These are phyloP conservation scores for Posidonia oceanica DNA, from an alignment of 116 monocot species.

Conservation along the genomic window DNA sequence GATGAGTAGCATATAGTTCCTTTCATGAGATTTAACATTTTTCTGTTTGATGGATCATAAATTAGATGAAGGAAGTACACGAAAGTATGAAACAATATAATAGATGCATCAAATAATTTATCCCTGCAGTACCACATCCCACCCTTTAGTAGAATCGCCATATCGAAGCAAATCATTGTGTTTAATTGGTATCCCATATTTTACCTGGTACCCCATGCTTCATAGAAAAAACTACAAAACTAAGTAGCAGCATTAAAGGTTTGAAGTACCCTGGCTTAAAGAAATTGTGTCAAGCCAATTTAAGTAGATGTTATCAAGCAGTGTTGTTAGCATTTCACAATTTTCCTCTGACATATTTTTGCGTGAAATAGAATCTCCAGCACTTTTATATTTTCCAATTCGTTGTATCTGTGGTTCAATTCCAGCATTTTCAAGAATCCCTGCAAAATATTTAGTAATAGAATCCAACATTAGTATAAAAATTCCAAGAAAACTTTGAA, in stretches of 20 bases:
- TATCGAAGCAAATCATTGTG: no score
- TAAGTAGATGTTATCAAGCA: constrained; percentile 81
- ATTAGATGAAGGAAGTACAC: no score
- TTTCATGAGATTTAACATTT: no score
- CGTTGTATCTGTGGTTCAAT: constrained; percentile 78
- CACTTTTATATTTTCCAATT: constrained; percentile 90
- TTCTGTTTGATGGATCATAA: no score
- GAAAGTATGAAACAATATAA: no score
- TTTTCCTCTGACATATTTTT: constrained; percentile 84
- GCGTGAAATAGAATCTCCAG: constrained; percentile 59
- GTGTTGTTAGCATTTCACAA: constrained; percentile 72
- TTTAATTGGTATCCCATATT: no score
- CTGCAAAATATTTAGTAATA: constrained; percentile 21
- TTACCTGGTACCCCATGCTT: not conserved
- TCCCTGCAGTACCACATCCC: no score
- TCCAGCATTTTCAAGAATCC: constrained; percentile 84
- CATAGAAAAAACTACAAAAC: not conserved
- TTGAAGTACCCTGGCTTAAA: constrained; percentile 42
- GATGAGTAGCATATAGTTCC: no score
- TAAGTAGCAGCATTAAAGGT: not conserved
- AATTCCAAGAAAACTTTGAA: not conserved
- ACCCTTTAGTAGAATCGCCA: no score
- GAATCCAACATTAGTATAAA: not conserved
- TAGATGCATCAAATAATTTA: no score
- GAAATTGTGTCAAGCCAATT: constrained; percentile 90